Percentiles rank a stretch among this genome's conserved stretches.
Conservation (phyloP, 805 yeast species). For the Pichia phayaonensis region DNA sequence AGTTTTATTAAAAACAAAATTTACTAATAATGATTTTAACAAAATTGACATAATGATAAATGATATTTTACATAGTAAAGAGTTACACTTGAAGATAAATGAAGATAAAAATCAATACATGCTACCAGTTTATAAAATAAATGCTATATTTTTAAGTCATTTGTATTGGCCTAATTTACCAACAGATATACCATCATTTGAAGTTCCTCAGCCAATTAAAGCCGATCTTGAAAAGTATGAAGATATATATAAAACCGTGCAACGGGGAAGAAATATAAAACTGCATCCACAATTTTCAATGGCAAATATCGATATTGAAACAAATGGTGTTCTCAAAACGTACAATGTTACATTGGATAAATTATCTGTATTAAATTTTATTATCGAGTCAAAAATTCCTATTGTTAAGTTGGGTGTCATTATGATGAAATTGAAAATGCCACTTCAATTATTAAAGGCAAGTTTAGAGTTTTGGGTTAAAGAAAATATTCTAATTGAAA, state of each 20-base stretch:
- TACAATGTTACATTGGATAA: slow-evolving; percentile 59
- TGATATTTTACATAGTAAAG: slow-evolving; percentile 55
- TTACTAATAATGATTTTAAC: slow-evolving; percentile 56
- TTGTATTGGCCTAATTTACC: slow-evolving; percentile 72
- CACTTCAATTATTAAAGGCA: slow-evolving; percentile 30
- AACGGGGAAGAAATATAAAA: slow-evolving; percentile 52
- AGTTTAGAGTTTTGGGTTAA: slow-evolving; percentile 58
- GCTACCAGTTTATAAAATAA: slow-evolving; percentile 26
- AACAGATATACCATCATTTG: slow-evolving; percentile 29
- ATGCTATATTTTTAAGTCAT: slow-evolving; percentile 62
- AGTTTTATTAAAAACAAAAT: slow-evolving; percentile 41
- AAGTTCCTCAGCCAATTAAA: slow-evolving; percentile 41
- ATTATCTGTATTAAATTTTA: slow-evolving; percentile 45
- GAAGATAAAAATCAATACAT: slow-evolving; percentile 19
- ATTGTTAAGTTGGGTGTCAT: slow-evolving; percentile 24
- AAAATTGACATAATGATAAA: slow-evolving; percentile 78
- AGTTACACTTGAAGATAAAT: slow-evolving; percentile 28
- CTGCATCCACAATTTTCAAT: slow-evolving; percentile 54
- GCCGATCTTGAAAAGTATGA: slow-evolving; percentile 36
- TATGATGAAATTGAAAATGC: slow-evolving; percentile 36
- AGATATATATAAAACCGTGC: slow-evolving; percentile 32
- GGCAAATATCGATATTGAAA: slow-evolving; percentile 51
- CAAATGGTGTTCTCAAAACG: slow-evolving; percentile 33
- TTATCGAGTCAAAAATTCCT: slow-evolving; percentile 14
- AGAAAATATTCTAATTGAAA: slow-evolving; percentile 42